Conservation (phyloP, 495 filamentous ascomycete species). For the Penicillium pulvis region DNA sequence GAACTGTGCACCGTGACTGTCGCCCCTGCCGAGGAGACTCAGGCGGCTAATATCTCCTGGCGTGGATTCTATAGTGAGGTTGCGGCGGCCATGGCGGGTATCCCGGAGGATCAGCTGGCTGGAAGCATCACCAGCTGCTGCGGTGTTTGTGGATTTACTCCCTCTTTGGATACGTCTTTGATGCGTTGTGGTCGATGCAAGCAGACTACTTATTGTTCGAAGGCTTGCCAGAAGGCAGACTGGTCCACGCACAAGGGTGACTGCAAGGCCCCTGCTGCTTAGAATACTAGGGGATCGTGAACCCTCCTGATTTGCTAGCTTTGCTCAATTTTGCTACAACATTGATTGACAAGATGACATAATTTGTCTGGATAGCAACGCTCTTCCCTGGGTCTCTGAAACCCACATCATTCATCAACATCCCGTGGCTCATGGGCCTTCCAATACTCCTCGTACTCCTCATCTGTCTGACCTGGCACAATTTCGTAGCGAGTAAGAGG, state of each 20-base stretch:
- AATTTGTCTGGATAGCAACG: too few species aligned
- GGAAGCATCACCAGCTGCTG: slow-evolving; percentile 9
- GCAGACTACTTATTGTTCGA: slow-evolving; percentile 13
- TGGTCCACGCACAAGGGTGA: slow-evolving; percentile 9
- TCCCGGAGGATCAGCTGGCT: slow-evolving; percentile 6
- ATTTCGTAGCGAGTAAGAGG: background rate
- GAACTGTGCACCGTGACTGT: slow-evolving; percentile 8
- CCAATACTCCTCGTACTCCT: too few species aligned
- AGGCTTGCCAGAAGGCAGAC: slow-evolving; percentile 11
- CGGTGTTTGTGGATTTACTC: slow-evolving; percentile 14
- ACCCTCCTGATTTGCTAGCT: too few species aligned
- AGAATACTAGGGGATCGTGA: background rate
- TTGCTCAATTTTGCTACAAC: too few species aligned
- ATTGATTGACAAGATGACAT: too few species aligned
- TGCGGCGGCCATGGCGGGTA: background rate
- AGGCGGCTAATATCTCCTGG: background rate
- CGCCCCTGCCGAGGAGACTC: background rate
- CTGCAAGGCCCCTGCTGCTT: background rate
- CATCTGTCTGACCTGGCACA: background rate
- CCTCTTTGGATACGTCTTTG: slow-evolving; percentile 7
- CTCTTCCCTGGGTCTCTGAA: too few species aligned
- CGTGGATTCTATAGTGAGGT: background rate
- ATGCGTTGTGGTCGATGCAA: slow-evolving; percentile 10
- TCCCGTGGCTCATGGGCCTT: too few species aligned
- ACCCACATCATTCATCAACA: too few species aligned